Base-by-base conservation (phyloP, 2,329 filamentous ascomycete genomes). In the Knufia petricola region DNA sequence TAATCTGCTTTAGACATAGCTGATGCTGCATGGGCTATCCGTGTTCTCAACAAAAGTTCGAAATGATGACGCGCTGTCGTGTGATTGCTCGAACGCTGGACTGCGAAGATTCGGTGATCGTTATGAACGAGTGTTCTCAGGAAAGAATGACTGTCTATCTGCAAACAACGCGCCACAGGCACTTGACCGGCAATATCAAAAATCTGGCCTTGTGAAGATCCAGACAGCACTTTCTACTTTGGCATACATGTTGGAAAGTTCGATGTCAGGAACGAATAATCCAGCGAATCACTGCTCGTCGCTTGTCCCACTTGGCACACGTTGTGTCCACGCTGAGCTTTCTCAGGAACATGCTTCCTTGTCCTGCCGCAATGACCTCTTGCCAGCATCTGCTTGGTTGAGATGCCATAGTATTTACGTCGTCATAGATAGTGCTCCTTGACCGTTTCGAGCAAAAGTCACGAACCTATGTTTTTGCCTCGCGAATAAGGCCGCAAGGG, bases 1-100 rank as follows among this genome's bases (percentile, higher is more conserved):
- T 55, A 44, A 24, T 54, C 55, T 36, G 57, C 54, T 30, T 58
- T 59, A 41, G 60, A 62, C 60, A 61, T 61, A 39, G 32, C 40
- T 38, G 6, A 40, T 19, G 26, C 32, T 21, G 30, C 28, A 42
- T 49, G n/a, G 32, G 38, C 30, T 7, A 43, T 41, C 26, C 24
- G 30, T 42, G 38, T 50, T 38, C 21, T 47, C 46, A 49, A 50
- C 51, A 50, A 53, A 40, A 50, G 45, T 43, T 47, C 23, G 24
- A 40, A 46, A 34, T 46, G 41, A 50, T 50, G 48, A 50, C 42
- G 48, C 32, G 15, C 19, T 31, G 15, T 31, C 12, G 28, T 13
- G 10, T 20, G 39, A 15, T n/a, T n/a, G 20, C 39, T 41, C 20
- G 20, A 41, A 26, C 21, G 20, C 23, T 23, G 21, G 39, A 26